Evolutionary conservation across 2,329 filamentous ascomycete species (phyloP), one percentile per base, ranked within the genome.

Genomic region (Trichophyton equinum): DNA sequence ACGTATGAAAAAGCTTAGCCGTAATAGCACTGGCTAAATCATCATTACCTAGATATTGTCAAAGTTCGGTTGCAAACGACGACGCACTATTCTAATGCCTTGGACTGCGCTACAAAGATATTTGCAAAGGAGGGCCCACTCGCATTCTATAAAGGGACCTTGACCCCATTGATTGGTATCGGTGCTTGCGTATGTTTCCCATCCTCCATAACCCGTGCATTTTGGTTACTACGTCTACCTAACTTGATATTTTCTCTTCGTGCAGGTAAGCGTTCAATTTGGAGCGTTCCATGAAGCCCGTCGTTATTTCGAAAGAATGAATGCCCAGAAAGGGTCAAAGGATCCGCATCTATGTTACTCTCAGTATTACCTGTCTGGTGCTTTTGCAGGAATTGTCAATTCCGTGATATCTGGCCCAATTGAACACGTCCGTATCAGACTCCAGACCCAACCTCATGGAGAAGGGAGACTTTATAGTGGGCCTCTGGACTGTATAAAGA

Each of bases 111-210:
- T 6, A 81, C 82, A 58, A 84, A 87, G 65, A 97, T 99, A 77
- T 89, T 89, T 76, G 85, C 84, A 69, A 86, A 89, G 70, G 94
- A 99, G 75, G 94, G 94, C 1, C 81, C 91, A 1, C 77, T 88
- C 11, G 94, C 94, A 61, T 99, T 99, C 79, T 99, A 99, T 84
- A 99, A 99, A 77, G 94, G 94, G 69, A 97, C 94, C 0, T 80
- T 99, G 61, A 97, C 94, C 4, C 94, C 94, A 0, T 81, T 99
- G 61, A 83, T 99, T 61, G 94, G 94, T 67, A 97, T 99, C 71
- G 94, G 94, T 67, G 94, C 94, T 67, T 99, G 94, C 74, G 91
- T 94, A 72, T 71, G 76, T 71, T 9, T 11, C 8, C 22, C 27
- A 20, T 22, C 15, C 18, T 20, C 22, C n/a, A 22, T 6, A 57